phyloP scores from a whole-genome alignment of 495 filamentous ascomycete genomes.

The Massariosphaeria phaeospora region DNA sequence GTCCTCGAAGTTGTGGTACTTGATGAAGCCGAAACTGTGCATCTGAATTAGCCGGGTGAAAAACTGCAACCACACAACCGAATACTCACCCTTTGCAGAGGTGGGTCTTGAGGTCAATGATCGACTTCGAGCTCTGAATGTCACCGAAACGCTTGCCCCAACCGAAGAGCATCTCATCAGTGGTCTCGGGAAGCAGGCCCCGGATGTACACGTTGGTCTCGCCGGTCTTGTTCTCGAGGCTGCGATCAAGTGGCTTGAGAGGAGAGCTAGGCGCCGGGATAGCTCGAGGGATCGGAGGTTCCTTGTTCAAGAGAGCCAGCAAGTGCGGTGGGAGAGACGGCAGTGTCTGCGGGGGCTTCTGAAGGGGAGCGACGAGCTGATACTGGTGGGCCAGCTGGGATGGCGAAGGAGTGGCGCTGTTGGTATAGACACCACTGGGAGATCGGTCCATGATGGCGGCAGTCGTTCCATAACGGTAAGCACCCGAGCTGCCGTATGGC shows the following conservation, averaged over 20 bases:
- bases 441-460: constrained; percentile 59
- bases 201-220: constrained; percentile 97
- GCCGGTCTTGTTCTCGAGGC: constrained; percentile 78
- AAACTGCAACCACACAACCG: neutral
- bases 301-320: constrained; percentile 63
- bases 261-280: constrained; percentile 74
- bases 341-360: constrained; percentile 49
- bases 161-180: constrained; percentile 76
- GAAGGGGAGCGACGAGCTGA: constrained; percentile 40
- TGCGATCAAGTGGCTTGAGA: constrained; percentile 77
- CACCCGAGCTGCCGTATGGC: constrained; percentile 48
- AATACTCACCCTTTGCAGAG: constrained; percentile 83
- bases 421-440: constrained; percentile 41
- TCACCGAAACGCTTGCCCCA: constrained; percentile 85
- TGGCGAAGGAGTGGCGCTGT: constrained; percentile 53
- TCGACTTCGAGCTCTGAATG: constrained; percentile 92
- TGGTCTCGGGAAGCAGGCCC: constrained; percentile 87
- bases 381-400: constrained; percentile 50
- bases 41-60: constrained; percentile 33
- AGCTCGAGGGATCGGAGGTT: constrained; percentile 79
- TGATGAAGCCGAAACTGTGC: constrained; percentile 95
- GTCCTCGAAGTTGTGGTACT: constrained; percentile 78
- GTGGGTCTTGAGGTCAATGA: constrained; percentile 85
- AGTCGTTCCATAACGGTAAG: constrained; percentile 47
- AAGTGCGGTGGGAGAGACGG: constrained; percentile 61